Percentiles rank a stretch among this genome's conserved stretches.
Evolutionary conservation across 2,329 filamentous ascomycete genomes (phyloP).

Genomic region (Blastomyces percursus): DNA sequence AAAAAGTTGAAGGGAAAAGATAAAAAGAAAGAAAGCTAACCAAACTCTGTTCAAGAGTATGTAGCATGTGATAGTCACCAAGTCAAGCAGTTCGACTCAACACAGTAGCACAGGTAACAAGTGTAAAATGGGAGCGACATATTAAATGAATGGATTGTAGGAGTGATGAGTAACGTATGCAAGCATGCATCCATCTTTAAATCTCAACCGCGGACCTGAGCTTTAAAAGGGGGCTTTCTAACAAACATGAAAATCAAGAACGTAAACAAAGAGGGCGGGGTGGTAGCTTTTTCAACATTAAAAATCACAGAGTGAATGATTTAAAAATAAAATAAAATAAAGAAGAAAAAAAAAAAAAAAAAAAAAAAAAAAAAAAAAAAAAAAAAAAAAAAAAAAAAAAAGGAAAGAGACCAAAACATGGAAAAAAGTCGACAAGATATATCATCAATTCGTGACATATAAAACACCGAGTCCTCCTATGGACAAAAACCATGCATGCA

Average conservation of each 20-base stretch:
- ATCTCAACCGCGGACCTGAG: background rate
- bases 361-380: no score
- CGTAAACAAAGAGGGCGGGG: background rate
- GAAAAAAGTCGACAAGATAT: background rate
- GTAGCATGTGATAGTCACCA: background rate
- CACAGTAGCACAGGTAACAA: background rate
- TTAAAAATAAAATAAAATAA: no score
- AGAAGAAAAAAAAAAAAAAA: no score
- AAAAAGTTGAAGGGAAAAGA: background rate
- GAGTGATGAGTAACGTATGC: background rate
- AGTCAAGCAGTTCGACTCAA: background rate
- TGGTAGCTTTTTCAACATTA: background rate
- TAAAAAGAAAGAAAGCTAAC: background rate
- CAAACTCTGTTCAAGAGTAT: background rate
- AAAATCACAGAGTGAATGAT: background rate
- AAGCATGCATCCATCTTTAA: background rate
- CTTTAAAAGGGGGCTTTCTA: background rate
- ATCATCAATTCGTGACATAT: background rate
- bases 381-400: no score
- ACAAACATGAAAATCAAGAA: background rate
- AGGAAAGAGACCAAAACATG: background rate
- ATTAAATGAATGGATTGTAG: background rate
- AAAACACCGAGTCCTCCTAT: conserved; percentile 3
- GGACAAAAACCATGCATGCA: conserved; percentile 3
- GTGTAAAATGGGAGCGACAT: background rate